phyloP scores from a whole-genome alignment of 768 basidiomycete genomes.

The Plicaturopsis crispa region DNA sequence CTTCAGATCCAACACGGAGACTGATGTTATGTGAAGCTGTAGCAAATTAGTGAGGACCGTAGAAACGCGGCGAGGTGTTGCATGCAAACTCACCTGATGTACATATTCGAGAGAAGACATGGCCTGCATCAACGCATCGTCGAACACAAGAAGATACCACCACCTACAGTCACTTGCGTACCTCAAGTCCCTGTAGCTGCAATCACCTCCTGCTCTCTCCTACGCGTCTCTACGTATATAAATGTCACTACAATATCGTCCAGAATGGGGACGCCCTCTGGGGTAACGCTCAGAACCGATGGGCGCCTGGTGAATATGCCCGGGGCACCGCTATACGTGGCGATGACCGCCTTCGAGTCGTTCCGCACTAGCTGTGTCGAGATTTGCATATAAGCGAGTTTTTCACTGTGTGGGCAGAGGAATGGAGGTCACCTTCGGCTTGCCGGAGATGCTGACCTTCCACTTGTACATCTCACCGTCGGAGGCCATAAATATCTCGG shows the following conservation, averaged over 20 bases:
- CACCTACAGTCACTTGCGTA: no score
- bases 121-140: no score
- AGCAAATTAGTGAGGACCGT: no score
- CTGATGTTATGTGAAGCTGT: no score
- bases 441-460: no score
- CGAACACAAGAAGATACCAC: no score
- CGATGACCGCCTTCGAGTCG: slow-evolving; percentile 1
- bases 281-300: slow-evolving; percentile 18
- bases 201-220: no score
- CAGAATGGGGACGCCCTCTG: slow-evolving; percentile 20
- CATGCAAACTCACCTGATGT: no score
- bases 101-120: no score
- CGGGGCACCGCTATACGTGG: slow-evolving; percentile 1
- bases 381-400: neutral
- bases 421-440: neutral
- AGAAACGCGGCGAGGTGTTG: no score
- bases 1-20: no score
- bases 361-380: neutral
- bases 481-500: slow-evolving; percentile 7
- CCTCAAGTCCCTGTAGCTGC: no score
- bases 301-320: slow-evolving; percentile 6
- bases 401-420: neutral
- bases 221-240: slow-evolving; percentile 20
- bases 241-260: slow-evolving; percentile 29
- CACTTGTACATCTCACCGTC: slow-evolving; percentile 9